These are phyloP conservation scores for Leptomonas seymouri DNA, from an alignment of 208 protist species.

Conservation along the genomic window DNA sequence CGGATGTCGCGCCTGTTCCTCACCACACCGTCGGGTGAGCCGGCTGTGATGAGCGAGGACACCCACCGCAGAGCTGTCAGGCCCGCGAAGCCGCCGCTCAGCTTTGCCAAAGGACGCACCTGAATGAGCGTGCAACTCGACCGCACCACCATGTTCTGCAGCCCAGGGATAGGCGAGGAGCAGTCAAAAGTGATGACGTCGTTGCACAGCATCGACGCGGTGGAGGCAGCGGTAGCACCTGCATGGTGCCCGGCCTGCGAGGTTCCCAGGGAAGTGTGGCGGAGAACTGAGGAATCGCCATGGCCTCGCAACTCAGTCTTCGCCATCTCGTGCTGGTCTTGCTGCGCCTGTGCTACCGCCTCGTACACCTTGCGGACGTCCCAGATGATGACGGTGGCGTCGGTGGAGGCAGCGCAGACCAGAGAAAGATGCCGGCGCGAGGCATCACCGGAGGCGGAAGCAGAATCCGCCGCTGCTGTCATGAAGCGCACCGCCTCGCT, in stretches of 20 bases:
- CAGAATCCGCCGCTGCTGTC: slow-evolving; percentile 19
- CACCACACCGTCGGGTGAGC: slow-evolving; percentile 20
- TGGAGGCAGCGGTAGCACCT: slow-evolving; percentile 1
- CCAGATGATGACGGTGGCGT: slow-evolving; percentile 87
- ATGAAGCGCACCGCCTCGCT: slow-evolving; percentile 59
- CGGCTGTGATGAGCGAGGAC: slow-evolving; percentile 70
- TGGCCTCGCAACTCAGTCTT: neutral
- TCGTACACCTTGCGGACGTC: slow-evolving; percentile 82
- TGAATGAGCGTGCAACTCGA: slow-evolving; percentile 80
- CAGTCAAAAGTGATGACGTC: slow-evolving; percentile 77
- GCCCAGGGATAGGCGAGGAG: slow-evolving; percentile 13
- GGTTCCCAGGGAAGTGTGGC: neutral
- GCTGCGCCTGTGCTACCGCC: slow-evolving; percentile 36
- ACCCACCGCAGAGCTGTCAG: slow-evolving; percentile 79
- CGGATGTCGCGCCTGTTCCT: slow-evolving; percentile 37
- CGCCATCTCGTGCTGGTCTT: slow-evolving; percentile 3
- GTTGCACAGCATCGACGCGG: slow-evolving; percentile 28
- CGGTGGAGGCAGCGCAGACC: slow-evolving; percentile 82
- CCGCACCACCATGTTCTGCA: slow-evolving; percentile 51
- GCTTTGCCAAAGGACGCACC: slow-evolving; percentile 75
- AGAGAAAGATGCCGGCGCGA: slow-evolving; percentile 75
- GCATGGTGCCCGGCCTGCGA: neutral
- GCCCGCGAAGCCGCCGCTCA: slow-evolving; percentile 81
- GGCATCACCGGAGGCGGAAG: too few relatives aligned
- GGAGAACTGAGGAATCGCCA: neutral